Base-by-base conservation (phyloP, 208 protist species). In the Paratrypanosoma confusum region DNA sequence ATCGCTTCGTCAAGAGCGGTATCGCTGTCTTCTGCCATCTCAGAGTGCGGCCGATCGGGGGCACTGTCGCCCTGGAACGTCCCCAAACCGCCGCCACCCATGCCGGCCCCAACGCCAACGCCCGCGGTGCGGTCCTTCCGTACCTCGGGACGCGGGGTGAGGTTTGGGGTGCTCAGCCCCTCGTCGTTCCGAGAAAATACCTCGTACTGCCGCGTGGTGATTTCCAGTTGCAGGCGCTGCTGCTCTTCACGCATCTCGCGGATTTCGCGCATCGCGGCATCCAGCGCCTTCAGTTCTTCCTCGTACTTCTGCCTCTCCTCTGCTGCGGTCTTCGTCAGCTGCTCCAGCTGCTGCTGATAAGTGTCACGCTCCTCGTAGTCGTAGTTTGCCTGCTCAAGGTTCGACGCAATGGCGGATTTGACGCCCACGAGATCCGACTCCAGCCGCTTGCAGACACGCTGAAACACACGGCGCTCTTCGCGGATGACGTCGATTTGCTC, bases 401-500 rank as follows among this genome's bases (percentile, higher is more conserved):
- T 79, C 26, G 93, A 75, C 1, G 91, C 84, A 90, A 97, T 97
- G 38, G 76, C 46, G 24, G 75, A 68, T 70, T 97, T 96, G 66
- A 95, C 92, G 22, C 79, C 61, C 22, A 68, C 63, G 6, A 98
- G 64, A 54, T 97, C 88, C 27, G 86, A 73, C 56, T 98, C 93
- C 63, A 97, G 78, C 50, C 89, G 86, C 48, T 94, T 94, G 69
- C 97, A 92, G 35, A 97, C 85, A n/a, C 76, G 84, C 64, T 97
- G 94, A 59, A 97, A 98, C 6, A 98, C 91, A 23, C 92, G 72
- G 8, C 96, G 79, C 64, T 98, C 96, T 31, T 92, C 81, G 14
- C 93, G 70, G 18, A 97, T 90, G 58, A 94, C 90, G 67, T 97
- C 90, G 50, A 98, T 98, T 42, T 92, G 57, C 45, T 96, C 95